Evolutionary conservation across 139 green algal genomes (phyloP), one percentile per base, ranked within the genome.

Genomic region (Raphidocelis subcapitata): DNA sequence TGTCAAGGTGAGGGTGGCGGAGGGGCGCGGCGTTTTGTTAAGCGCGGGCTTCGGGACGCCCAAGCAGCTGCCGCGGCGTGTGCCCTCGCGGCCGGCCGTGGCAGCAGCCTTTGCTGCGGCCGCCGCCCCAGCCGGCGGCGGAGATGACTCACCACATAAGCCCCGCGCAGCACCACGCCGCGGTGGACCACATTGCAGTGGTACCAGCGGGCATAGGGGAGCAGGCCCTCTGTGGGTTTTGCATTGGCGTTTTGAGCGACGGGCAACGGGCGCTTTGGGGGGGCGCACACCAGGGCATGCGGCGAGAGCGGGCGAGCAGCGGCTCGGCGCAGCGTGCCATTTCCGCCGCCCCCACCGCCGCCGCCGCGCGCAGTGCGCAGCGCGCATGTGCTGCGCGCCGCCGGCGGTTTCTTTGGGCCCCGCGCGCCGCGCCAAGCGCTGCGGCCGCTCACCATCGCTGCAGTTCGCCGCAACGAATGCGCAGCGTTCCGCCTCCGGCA

Each of bases 191-290:
- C 80, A 41, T 72, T 14, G 75, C 84, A 89, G 75, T 84, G 81
- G 73, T 89, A 89, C 80, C 77, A 85, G 35, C 61, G 18, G 0
- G 72, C 73, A 67, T 83, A 89, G 28, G 83, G 83, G 12, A 88
- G 2, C 0, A 66, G 74, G 64, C 77, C 75, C 21, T 84, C 83
- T 85, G 70, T 52, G 64, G 16, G 32, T n/a, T n/a, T n/a, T n/a
- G n/a, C n/a, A n/a, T n/a, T n/a, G n/a, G 37, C n/a, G 3, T 54
- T 28, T 4, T 20, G 18, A 56, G 41, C 8, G 41, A 8, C 8
- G 41, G 12, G 41, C 41, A 49, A 49, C 12, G 8, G 41, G n/a
- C n/a, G n/a, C n/a, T n/a, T n/a, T 49, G 41, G 41, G 8, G 12
- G 41, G 41, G 41, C 8, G 8, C 41, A 49, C 8, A 49, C 8